Evolutionary conservation across 352 stramenopile species (phyloP).

Genomic region (Phytopythium mirpurense): DNA sequence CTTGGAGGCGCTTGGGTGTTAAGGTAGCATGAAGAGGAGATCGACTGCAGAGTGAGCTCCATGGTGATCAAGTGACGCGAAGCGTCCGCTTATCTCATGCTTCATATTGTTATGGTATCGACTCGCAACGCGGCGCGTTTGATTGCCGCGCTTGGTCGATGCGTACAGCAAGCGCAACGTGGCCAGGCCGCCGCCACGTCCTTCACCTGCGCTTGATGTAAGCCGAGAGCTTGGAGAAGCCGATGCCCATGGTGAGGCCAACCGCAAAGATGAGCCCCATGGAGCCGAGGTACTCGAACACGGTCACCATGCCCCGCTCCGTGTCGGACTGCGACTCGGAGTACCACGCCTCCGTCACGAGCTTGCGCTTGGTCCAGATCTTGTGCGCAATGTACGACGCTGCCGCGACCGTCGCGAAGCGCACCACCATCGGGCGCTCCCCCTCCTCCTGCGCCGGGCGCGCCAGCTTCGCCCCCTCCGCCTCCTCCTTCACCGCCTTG

Average conservation of each 20-base stretch:
- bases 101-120: no score
- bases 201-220: conserved; percentile 19
- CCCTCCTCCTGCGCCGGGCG: conserved; percentile 10
- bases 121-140: no score
- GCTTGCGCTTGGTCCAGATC: conserved; percentile 70
- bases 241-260: conserved; percentile 56
- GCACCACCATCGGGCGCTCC: conserved; percentile 38
- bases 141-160: no score
- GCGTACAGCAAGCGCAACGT: no score
- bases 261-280: conserved; percentile 77
- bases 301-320: conserved; percentile 58
- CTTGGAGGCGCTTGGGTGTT: no score
- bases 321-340: conserved; percentile 44
- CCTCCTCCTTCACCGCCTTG: background rate
- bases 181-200: no score
- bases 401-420: conserved; percentile 50
- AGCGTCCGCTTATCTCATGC: no score
- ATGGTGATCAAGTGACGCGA: no score
- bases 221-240: conserved; percentile 35
- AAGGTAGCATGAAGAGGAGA: no score
- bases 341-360: conserved; percentile 61
- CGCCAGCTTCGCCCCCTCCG: background rate
- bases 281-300: conserved; percentile 71
- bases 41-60: no score
- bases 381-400: conserved; percentile 77